Percentiles rank a stretch among this genome's conserved stretches.
Evolutionary conservation across 306 rosid species (phyloP).

Genomic region (Cucurbita maxima): DNA sequence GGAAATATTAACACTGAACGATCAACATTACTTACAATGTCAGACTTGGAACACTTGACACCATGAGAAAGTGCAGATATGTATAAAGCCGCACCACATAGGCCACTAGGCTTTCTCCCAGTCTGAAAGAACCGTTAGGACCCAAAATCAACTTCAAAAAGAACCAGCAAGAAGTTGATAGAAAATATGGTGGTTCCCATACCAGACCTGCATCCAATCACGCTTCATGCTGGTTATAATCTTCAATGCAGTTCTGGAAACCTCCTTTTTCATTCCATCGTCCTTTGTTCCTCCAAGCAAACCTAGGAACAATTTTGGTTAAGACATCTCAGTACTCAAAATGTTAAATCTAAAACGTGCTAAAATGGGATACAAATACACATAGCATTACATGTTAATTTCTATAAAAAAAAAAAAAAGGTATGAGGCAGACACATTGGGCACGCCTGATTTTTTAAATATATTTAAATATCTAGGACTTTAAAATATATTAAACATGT

Average conservation of each 20-base stretch:
- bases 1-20: neutral
- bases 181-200: neutral
- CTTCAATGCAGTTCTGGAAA: conserved; percentile 50
- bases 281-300: conserved; percentile 17
- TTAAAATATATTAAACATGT: neutral
- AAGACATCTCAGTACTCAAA: neutral
- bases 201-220: conserved; percentile 81
- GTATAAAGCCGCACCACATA: conserved; percentile 85
- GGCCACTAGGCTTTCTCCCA: conserved; percentile 82
- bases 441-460: neutral
- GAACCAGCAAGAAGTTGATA: neutral
- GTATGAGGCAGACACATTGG: neutral
- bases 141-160: neutral
- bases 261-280: conserved; percentile 23
- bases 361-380: neutral
- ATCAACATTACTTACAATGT: conserved; percentile 46
- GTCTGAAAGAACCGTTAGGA: conserved; percentile 31
- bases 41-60: conserved; percentile 46
- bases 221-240: conserved; percentile 81
- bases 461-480: neutral
- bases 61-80: conserved; percentile 75
- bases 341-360: neutral
- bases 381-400: neutral
- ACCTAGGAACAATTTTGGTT: conserved; percentile 8
- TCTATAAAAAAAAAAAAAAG: neutral